These are phyloP conservation scores for Botrytis deweyae DNA, from an alignment of 2,329 filamentous ascomycete genomes.

Conservation along the genomic window DNA sequence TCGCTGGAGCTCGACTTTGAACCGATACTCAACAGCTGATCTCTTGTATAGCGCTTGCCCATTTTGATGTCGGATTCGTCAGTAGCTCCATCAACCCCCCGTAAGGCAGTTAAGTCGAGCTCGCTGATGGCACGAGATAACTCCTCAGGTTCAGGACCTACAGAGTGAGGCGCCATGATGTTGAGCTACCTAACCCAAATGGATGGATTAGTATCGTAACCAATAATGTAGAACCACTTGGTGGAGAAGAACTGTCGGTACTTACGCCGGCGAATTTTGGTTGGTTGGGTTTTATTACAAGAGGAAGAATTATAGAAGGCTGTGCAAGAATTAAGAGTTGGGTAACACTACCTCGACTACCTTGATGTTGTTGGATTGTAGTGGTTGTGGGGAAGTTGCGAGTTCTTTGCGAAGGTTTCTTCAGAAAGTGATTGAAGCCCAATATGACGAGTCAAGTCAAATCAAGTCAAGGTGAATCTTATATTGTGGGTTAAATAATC, in stretches of 20 bases:
- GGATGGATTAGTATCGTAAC: conserved; percentile 1
- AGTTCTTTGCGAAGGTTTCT: neutral
- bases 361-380: neutral
- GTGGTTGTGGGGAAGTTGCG: neutral
- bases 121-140: conserved; percentile 33
- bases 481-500: neutral
- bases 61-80: conserved; percentile 4
- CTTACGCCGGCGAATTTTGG: neutral
- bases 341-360: conserved; percentile 1
- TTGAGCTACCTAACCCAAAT: neutral
- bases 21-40: conserved; percentile 28
- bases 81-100: conserved; percentile 22
- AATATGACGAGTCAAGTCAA: conserved; percentile 1
- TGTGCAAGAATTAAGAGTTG: conserved; percentile 8
- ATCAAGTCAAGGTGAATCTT: neutral
- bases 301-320: conserved; percentile 8
- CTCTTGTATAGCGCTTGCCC: conserved; percentile 26
- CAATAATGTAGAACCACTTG: conserved; percentile 5
- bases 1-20: conserved; percentile 8
- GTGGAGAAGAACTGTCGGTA: neutral
- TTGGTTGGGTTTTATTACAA: neutral
- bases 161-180: conserved; percentile 20
- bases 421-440: neutral
- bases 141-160: conserved; percentile 23
- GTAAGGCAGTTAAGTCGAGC: conserved; percentile 28